phyloP scores from a whole-genome alignment of 768 basidiomycete species.

The Boletus sp. region DNA sequence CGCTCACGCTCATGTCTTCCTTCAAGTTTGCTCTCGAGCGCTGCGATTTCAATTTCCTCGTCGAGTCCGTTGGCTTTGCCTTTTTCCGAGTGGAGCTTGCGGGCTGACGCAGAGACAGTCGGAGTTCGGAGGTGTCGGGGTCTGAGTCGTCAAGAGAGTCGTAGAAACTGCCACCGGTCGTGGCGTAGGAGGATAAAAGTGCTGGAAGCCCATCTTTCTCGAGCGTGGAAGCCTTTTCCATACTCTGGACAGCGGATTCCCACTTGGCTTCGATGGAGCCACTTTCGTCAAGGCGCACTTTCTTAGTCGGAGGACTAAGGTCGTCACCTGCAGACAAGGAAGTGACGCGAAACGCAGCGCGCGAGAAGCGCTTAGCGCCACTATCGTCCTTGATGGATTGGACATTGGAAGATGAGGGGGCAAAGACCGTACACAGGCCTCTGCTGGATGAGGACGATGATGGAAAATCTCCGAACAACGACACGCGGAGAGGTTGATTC shows the following conservation, averaged over 20 bases:
- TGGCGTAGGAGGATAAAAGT: conserved; percentile 32
- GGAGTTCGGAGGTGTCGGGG: conserved; percentile 12
- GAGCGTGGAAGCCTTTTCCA: conserved; percentile 42
- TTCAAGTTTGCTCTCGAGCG: conserved; percentile 18
- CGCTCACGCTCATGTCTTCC: conserved; percentile 6
- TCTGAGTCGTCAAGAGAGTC: conserved; percentile 31
- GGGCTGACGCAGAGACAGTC: neutral
- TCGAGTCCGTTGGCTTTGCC: conserved; percentile 7
- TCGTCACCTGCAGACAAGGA: conserved; percentile 5
- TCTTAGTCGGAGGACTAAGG: conserved; percentile 44
- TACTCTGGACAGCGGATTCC: conserved; percentile 46
- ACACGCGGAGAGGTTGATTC: conserved; percentile 28
- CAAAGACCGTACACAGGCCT: conserved; percentile 26
- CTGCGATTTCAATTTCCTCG: conserved; percentile 15
- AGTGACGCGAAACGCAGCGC: conserved; percentile 33
- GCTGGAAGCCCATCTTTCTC: conserved; percentile 52
- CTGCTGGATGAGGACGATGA: conserved; percentile 26
- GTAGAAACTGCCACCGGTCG: conserved; percentile 17
- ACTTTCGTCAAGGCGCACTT: conserved; percentile 36
- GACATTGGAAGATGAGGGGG: conserved; percentile 41
- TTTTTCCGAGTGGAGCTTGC: conserved; percentile 1
- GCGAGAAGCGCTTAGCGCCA: conserved; percentile 44
- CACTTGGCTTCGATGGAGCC: conserved; percentile 40
- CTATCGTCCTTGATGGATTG: conserved; percentile 35
- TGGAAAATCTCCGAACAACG: conserved; percentile 32